These are phyloP conservation scores for Botrytis galanthina DNA, from an alignment of 2,329 filamentous ascomycete genomes.

Conservation along the genomic window DNA sequence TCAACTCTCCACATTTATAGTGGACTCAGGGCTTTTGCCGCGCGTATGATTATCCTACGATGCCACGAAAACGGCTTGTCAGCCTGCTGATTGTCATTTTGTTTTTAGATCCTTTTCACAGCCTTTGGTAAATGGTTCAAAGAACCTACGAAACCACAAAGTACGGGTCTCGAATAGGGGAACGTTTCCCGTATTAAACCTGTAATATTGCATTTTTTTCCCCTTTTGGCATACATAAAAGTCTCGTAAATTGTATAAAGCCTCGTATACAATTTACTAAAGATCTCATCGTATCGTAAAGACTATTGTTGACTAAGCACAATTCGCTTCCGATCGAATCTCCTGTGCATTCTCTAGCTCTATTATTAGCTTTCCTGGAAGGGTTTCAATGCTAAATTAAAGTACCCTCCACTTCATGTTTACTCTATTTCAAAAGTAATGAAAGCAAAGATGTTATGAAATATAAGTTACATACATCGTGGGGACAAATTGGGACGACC, in stretches of 20 bases:
- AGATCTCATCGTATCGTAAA: too few relatives aligned
- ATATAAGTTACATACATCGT: neutral
- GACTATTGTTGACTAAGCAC: too few relatives aligned
- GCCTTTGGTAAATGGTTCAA: neutral
- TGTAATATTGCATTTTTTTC: too few relatives aligned
- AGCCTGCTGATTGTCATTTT: neutral
- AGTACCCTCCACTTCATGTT: neutral
- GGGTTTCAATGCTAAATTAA: neutral
- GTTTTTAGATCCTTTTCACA: neutral
- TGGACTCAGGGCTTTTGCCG: neutral
- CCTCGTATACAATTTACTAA: too few relatives aligned
- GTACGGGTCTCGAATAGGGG: too few relatives aligned
- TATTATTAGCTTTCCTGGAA: too few relatives aligned
- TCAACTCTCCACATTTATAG: neutral
- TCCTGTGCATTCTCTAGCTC: too few relatives aligned
- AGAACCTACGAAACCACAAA: too few relatives aligned
- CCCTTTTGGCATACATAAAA: too few relatives aligned
- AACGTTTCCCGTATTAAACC: too few relatives aligned
- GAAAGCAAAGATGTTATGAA: neutral
- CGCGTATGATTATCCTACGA: neutral
- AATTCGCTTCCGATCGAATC: too few relatives aligned
- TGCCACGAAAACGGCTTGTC: neutral
- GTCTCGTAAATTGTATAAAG: too few relatives aligned
- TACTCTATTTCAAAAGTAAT: neutral
- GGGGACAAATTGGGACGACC: neutral